Evolutionary conservation across 23 red algal species (phyloP), one percentile per base, ranked within the genome.

Genomic region (Pyropia yezoensis): DNA sequence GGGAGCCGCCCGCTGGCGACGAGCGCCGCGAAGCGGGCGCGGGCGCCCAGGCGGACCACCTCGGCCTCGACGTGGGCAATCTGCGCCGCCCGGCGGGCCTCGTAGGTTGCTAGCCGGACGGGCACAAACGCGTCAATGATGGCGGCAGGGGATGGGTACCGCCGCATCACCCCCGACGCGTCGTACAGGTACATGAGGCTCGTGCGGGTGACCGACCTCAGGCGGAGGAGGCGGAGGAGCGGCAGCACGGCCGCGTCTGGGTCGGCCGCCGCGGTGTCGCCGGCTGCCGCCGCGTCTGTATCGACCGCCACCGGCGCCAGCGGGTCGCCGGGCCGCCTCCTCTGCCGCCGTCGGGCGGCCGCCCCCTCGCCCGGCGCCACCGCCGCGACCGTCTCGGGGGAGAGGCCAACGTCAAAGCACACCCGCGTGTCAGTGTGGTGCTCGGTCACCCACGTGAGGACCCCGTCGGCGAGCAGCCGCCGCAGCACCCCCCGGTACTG

Each of bases 41-140:
- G 58, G 15, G 34, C 57, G 21, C 27, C 26, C 1, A 77, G 20
- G 34, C 57, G 50, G 27, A 21, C 54, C 11, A 77, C 60, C 6
- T 77, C 60, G 1, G 19, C 18, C 14, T 33, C 54, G 2, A 30
- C 18, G 11, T 11, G 18, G 1, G 39, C 32, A 1, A 39, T 13
- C 5, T 47, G 18, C 32, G 49, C 34, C 27, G 60, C 32, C 3
- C 28, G 52, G 29, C 73, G 58, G 2, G 52, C 60, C 23, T 50
- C 73, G 61, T 77, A 77, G 22, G 34, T 21, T 1, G 23, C 26
- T 2, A 77, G 25, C 22, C 73, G 73, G 23, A 77, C 45, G 14
- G 52, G 60, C 60, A 63, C 39, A 52, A 77, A 77, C 29, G 22
- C 73, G 22, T 64, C 50, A 16, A 77, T 20, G 14, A 77, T 67